phyloP scores from a whole-genome alignment of 2,329 filamentous ascomycete species.

The Botrytis deweyae region DNA sequence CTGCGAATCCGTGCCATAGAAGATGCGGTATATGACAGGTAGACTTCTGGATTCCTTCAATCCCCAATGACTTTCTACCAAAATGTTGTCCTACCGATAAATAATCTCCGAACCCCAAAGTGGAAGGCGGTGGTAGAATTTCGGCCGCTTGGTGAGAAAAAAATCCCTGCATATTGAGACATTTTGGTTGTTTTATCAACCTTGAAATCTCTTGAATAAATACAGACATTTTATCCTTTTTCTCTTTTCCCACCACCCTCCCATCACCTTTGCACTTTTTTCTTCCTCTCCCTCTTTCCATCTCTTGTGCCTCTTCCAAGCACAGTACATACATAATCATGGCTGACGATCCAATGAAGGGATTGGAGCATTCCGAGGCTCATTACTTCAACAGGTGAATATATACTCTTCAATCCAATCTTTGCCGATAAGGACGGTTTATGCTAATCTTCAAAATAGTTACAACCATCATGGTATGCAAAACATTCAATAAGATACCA shows the following conservation, averaged over 20 bases:
- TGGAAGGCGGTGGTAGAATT: constrained; percentile 11
- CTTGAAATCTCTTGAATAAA: neutral
- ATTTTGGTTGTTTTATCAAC: neutral
- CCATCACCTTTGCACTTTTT: neutral
- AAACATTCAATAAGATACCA: constrained; percentile 16
- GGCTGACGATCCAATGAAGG: constrained; percentile 54
- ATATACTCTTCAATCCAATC: constrained; percentile 22
- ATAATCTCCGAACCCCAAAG: neutral
- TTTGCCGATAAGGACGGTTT: constrained; percentile 1
- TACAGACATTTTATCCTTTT: constrained; percentile 1
- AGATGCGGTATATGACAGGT: too few relatives aligned
- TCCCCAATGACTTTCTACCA: neutral
- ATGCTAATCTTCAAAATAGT: constrained; percentile 49
- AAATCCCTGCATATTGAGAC: constrained; percentile 2
- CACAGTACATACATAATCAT: constrained; percentile 33
- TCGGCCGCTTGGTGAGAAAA: constrained; percentile 14
- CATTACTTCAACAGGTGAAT: constrained; percentile 97
- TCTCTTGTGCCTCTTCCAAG: neutral
- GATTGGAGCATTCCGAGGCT: constrained; percentile 68
- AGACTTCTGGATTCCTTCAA: neutral
- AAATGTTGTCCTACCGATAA: neutral
- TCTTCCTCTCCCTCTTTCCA: constrained; percentile 13
- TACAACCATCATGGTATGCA: constrained; percentile 95
- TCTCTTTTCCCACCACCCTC: neutral
- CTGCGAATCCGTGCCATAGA: neutral